Conservation (phyloP, 2,329 filamentous ascomycete species). For the Aspergillus proliferans region DNA sequence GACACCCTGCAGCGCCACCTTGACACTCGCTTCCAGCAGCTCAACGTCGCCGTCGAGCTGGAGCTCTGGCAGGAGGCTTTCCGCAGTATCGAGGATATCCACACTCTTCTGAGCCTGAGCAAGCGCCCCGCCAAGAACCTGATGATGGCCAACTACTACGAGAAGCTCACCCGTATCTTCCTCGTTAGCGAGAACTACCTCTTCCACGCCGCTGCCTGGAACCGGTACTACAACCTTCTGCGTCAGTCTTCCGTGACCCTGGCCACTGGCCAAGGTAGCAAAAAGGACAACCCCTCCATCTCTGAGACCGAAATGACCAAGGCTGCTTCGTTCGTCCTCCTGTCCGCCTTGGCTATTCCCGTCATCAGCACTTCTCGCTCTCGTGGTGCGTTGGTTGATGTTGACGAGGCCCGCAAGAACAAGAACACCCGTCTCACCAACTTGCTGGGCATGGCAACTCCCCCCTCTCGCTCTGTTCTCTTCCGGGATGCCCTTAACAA, state of each 20-base stretch:
- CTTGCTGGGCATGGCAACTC: conserved; percentile 83
- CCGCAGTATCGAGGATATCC: conserved; percentile 97
- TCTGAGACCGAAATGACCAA: conserved; percentile 87
- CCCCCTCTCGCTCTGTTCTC: conserved; percentile 79
- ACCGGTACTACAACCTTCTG: conserved; percentile 92
- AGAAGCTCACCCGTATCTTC: conserved; percentile 98
- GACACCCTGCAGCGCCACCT: conserved; percentile 96
- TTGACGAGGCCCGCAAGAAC: conserved; percentile 95
- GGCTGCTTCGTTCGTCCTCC: conserved; percentile 88
- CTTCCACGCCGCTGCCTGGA: conserved; percentile 97
- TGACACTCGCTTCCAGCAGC: conserved; percentile 95
- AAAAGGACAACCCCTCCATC: conserved; percentile 88
- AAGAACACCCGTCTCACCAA: conserved; percentile 98
- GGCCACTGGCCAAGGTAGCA: conserved; percentile 77
- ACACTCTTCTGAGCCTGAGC: conserved; percentile 93
- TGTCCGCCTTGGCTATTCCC: conserved; percentile 93
- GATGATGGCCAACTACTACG: conserved; percentile 99
- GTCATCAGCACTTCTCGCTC: conserved; percentile 98
- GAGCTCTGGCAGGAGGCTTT: conserved; percentile 99
- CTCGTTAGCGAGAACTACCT: conserved; percentile 98
- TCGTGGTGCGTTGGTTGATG: conserved; percentile 89
- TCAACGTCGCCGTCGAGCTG: conserved; percentile 95
- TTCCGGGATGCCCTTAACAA: conserved; percentile 97
- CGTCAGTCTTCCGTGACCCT: conserved; percentile 81
- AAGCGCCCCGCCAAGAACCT: conserved; percentile 97